Percentiles rank a stretch among this genome's conserved stretches.
Evolutionary conservation across 2,329 filamentous ascomycete genomes (phyloP).

Genomic region (Pseudogymnoascus sp.): DNA sequence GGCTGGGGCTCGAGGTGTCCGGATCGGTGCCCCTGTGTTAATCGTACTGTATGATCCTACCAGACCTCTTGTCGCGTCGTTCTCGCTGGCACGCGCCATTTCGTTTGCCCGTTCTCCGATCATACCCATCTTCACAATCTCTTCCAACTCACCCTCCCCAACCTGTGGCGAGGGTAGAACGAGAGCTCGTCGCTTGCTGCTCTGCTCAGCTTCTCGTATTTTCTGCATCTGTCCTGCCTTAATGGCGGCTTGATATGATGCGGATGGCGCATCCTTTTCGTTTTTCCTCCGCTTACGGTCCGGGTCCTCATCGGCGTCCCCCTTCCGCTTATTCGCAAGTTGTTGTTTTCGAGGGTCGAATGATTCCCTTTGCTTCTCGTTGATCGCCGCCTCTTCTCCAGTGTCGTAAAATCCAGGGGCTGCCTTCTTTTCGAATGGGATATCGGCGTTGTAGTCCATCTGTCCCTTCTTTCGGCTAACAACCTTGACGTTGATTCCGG

Average conservation of each 20-base stretch:
- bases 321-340: constrained; percentile 85
- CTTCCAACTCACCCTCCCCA: constrained; percentile 84
- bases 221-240: constrained; percentile 93
- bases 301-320: constrained; percentile 74
- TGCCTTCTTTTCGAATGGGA: constrained; percentile 91
- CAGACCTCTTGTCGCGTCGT: constrained; percentile 74
- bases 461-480: constrained; percentile 84
- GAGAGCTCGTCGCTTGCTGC: constrained; percentile 81
- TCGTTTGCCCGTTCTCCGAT: constrained; percentile 76
- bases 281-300: constrained; percentile 79
- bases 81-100: constrained; percentile 69
- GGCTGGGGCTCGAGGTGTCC: constrained; percentile 82
- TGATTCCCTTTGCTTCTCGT: constrained; percentile 73
- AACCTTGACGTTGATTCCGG: constrained; percentile 97
- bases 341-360: constrained; percentile 94
- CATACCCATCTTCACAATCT: constrained; percentile 98
- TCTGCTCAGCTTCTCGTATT: constrained; percentile 91
- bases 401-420: constrained; percentile 91
- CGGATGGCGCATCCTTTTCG: constrained; percentile 72
- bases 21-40: constrained; percentile 75
- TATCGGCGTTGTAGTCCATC: constrained; percentile 99
- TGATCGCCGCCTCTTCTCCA: constrained; percentile 66
- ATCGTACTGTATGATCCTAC: constrained; percentile 80
- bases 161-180: constrained; percentile 84
- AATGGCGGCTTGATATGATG: constrained; percentile 75